phyloP scores from a whole-genome alignment of 345 rosid genomes.

The Arabis hirsuta region DNA sequence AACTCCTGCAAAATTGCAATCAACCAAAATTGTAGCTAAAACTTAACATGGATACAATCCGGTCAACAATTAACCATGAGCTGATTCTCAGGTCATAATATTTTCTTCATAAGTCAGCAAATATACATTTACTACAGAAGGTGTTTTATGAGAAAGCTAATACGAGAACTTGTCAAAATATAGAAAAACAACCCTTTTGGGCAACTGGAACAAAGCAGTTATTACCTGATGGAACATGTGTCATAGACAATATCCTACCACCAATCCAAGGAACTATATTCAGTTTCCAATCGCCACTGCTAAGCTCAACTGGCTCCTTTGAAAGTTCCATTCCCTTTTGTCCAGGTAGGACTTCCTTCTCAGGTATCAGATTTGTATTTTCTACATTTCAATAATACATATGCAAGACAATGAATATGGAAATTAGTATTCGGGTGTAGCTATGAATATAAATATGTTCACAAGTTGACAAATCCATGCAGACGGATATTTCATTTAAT shows the following conservation, averaged over 20 bases:
- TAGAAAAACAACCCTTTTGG: not conserved
- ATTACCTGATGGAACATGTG: conserved; percentile 85
- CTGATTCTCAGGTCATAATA: not conserved
- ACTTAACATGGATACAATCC: not conserved
- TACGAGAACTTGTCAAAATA: not conserved
- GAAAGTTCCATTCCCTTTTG: conserved; percentile 73
- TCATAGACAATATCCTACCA: conserved; percentile 92
- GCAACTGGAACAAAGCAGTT: not conserved
- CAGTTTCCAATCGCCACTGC: conserved; percentile 71
- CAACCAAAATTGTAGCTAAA: not conserved
- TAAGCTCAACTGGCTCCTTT: conserved; percentile 61
- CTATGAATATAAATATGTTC: not conserved
- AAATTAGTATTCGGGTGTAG: not conserved
- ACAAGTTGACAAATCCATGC: conserved; percentile 1
- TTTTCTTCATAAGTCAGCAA: not conserved
- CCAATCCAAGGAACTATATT: conserved; percentile 94
- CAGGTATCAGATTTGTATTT: conserved; percentile 59
- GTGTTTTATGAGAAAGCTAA: not conserved
- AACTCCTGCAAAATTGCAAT: conserved; percentile 54
- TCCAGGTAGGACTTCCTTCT: conserved; percentile 58
- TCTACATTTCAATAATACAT: conserved; percentile 51
- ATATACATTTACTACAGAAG: not conserved
- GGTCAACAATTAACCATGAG: not conserved
- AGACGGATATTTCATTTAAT: not conserved
- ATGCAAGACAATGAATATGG: not conserved